A percentile compares a stretch with the other conserved stretches of the same genome.
These are phyloP conservation scores for Fusarium secorum DNA, from an alignment of 2,329 filamentous ascomycete genomes.

Conservation along the genomic window DNA sequence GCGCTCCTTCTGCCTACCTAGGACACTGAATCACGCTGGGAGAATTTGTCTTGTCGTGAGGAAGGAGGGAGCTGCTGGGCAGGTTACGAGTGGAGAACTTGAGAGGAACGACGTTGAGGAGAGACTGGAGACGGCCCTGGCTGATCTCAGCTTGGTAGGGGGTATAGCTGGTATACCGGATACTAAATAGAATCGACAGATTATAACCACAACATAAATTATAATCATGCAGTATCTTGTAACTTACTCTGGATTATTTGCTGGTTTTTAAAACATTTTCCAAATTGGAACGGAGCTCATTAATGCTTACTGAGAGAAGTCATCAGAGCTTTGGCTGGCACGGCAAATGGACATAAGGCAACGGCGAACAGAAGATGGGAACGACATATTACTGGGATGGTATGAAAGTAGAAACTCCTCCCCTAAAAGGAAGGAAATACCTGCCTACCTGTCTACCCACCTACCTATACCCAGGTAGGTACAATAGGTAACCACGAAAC, in stretches of 20 bases:
- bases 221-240: not conserved
- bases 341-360: not conserved
- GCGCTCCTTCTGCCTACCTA: not conserved
- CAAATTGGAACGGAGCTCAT: rapidly evolving
- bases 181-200: not conserved
- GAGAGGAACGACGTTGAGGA: no score
- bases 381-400: rapidly evolving
- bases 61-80: not conserved
- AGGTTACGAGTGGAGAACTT: not conserved
- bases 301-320: not conserved
- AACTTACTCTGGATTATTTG: not conserved
- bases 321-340: not conserved
- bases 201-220: not conserved
- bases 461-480: not conserved
- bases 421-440: not conserved
- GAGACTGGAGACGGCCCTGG: not conserved
- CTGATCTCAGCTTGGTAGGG: not conserved
- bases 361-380: not conserved
- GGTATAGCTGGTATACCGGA: not conserved
- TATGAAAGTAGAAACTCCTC: not conserved
- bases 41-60: not conserved
- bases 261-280: rapidly evolving
- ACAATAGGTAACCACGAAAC: not conserved
- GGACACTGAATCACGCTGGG: not conserved
- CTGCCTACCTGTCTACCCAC: not conserved